phyloP scores from a whole-genome alignment of 306 rosid species.

The Vigna nakashimae region DNA sequence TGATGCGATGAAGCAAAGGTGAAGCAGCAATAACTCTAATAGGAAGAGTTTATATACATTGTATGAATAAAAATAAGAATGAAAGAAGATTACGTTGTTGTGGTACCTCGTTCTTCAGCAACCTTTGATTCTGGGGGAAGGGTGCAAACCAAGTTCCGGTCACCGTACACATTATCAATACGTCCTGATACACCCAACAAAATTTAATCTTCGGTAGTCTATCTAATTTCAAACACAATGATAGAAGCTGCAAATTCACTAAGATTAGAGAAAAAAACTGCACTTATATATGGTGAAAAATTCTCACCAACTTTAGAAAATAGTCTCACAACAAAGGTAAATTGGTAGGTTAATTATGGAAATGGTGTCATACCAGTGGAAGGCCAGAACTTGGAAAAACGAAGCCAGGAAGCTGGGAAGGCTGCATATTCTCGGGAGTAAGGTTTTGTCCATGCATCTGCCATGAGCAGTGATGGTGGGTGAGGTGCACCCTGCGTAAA shows the following conservation, averaged over 20 bases:
- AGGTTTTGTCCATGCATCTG: slow-evolving; percentile 91
- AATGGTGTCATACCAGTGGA: slow-evolving; percentile 62
- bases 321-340: not conserved
- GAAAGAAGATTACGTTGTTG: slow-evolving; percentile 52
- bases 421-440: slow-evolving; percentile 95
- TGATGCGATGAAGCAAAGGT: slow-evolving; percentile 32
- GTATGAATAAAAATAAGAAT: slow-evolving; percentile 29
- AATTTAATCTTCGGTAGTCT: slow-evolving; percentile 7
- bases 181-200: slow-evolving; percentile 52
- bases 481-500: slow-evolving; percentile 89
- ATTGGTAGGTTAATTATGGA: not conserved
- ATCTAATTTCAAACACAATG: slow-evolving; percentile 31
- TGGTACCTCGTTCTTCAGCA: slow-evolving; percentile 84
- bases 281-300: not conserved
- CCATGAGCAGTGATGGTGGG: slow-evolving; percentile 97
- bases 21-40: slow-evolving; percentile 39
- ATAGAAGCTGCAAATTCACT: not conserved
- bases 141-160: slow-evolving; percentile 97
- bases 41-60: slow-evolving; percentile 47
- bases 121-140: slow-evolving; percentile 72
- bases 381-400: slow-evolving; percentile 91
- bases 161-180: slow-evolving; percentile 80
- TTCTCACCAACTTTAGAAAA: not conserved
- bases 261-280: not conserved
- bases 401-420: slow-evolving; percentile 93